Evolutionary conservation across 192 early-diverging fungal genomes (phyloP).

Genomic region (Coemansia sp.): DNA sequence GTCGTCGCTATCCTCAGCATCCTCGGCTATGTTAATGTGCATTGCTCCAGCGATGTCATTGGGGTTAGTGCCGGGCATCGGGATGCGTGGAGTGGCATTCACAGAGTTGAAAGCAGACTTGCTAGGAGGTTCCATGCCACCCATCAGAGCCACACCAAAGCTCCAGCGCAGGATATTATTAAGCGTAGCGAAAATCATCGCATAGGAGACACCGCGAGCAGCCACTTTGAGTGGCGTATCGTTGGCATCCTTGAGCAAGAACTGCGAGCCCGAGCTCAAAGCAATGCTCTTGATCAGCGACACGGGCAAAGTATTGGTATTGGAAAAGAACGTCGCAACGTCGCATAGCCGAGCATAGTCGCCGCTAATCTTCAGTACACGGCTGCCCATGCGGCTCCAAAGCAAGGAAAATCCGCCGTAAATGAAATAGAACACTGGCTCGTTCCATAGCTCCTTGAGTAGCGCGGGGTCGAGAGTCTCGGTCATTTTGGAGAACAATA

Average conservation of each 20-base stretch:
- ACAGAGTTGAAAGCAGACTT: conserved; percentile 41
- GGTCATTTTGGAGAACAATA: conserved; percentile 75
- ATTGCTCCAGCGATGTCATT: background rate
- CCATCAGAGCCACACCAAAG: conserved; percentile 68
- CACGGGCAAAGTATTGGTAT: conserved; percentile 75
- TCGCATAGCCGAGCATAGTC: conserved; percentile 65
- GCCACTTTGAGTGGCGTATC: conserved; percentile 54
- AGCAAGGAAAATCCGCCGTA: conserved; percentile 51
- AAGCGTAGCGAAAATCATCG: conserved; percentile 77
- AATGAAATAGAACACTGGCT: conserved; percentile 60
- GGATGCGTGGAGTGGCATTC: conserved; percentile 31
- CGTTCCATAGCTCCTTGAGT: conserved; percentile 72
- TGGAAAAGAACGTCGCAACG: conserved; percentile 68
- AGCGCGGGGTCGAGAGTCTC: conserved; percentile 65
- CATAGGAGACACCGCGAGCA: conserved; percentile 72
- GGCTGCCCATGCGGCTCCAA: conserved; percentile 46
- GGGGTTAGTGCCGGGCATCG: conserved; percentile 12
- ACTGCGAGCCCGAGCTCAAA: conserved; percentile 47
- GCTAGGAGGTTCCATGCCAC: conserved; percentile 35
- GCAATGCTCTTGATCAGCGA: conserved; percentile 67
- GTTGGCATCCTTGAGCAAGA: conserved; percentile 49
- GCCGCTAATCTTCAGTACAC: conserved; percentile 41
- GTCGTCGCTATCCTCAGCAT: background rate
- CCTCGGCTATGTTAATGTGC: background rate
- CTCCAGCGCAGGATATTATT: conserved; percentile 80